Conservation (phyloP, 257 asterid species). For the Galeopsis tetrahit region DNA sequence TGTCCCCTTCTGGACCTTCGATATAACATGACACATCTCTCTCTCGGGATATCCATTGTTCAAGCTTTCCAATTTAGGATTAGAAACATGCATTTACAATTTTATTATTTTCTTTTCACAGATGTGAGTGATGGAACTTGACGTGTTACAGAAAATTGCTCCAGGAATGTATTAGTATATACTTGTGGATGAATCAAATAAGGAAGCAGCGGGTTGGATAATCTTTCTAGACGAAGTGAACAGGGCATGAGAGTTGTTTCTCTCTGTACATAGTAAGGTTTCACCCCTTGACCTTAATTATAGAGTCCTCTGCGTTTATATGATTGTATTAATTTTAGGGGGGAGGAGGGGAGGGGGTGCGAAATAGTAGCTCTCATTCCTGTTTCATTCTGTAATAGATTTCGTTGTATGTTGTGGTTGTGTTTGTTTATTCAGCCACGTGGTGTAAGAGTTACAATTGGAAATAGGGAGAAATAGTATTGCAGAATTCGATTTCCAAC, state of each 20-base stretch:
- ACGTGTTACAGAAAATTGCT: constrained; percentile 11
- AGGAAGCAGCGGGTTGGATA: constrained; percentile 32
- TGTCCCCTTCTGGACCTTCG: not conserved
- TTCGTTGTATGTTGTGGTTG: constrained; percentile 34
- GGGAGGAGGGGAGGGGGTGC: constrained; percentile 33
- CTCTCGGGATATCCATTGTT: too few species aligned
- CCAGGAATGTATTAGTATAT: constrained; percentile 38
- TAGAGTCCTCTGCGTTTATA: constrained; percentile 45
- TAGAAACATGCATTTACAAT: not conserved
- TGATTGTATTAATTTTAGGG: constrained; percentile 34
- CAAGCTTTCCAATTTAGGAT: not conserved
- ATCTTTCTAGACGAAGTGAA: constrained; percentile 33
- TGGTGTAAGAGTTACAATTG: constrained; percentile 31
- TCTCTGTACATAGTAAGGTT: constrained; percentile 59
- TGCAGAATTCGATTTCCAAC: constrained; percentile 29
- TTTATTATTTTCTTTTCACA: not conserved
- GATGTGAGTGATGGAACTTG: constrained; percentile 25
- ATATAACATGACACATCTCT: too few species aligned
- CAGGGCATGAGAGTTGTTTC: constrained; percentile 44
- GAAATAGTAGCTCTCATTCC: constrained; percentile 35
- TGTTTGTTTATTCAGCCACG: constrained; percentile 32
- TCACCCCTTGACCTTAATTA: constrained; percentile 40
- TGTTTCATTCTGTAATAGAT: constrained; percentile 40
- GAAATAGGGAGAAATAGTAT: constrained; percentile 36
- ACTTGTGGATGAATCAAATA: constrained; percentile 34